Conservation (phyloP, 2,329 filamentous ascomycete species). For the Paecilomyces sp. region DNA sequence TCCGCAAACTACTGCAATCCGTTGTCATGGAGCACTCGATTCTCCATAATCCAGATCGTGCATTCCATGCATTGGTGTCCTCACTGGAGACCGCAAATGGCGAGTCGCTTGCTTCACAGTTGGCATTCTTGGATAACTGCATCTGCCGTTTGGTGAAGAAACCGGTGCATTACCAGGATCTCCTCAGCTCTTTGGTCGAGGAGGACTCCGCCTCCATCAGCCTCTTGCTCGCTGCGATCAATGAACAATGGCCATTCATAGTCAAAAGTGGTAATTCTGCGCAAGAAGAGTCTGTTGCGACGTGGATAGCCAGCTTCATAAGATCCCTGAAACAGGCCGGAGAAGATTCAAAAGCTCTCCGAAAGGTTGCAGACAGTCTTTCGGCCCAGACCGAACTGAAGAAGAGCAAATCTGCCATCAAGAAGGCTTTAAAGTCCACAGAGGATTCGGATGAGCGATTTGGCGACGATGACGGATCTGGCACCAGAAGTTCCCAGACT, state of each 20-base stretch:
- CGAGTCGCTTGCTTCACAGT: conserved; percentile 22
- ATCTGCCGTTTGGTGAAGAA: conserved; percentile 65
- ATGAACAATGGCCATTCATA: conserved; percentile 72
- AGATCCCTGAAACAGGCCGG: conserved; percentile 47
- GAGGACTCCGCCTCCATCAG: conserved; percentile 44
- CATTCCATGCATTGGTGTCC: conserved; percentile 30
- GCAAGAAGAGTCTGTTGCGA: conserved; percentile 42
- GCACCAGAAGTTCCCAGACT: conserved; percentile 8
- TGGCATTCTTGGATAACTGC: conserved; percentile 82
- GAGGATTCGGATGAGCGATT: conserved; percentile 8
- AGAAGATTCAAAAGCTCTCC: conserved; percentile 43
- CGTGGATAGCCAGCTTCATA: conserved; percentile 54
- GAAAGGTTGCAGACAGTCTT: conserved; percentile 37
- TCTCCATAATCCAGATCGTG: conserved; percentile 19
- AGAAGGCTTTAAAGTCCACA: conserved; percentile 29
- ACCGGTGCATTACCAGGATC: conserved; percentile 70
- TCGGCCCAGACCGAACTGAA: conserved; percentile 31
- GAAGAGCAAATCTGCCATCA: conserved; percentile 24
- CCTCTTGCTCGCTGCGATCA: conserved; percentile 60
- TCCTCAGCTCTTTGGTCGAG: conserved; percentile 32
- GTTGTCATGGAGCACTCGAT: conserved; percentile 32
- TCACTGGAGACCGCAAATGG: conserved; percentile 30
- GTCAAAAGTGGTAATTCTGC: conserved; percentile 44
- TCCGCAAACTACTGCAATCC: conserved; percentile 25
- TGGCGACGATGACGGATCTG: conserved; percentile 4